A percentile compares a stretch with the other conserved stretches of the same genome.
These are phyloP conservation scores for Lepiota venenata DNA, from an alignment of 768 basidiomycete species.

Conservation along the genomic window DNA sequence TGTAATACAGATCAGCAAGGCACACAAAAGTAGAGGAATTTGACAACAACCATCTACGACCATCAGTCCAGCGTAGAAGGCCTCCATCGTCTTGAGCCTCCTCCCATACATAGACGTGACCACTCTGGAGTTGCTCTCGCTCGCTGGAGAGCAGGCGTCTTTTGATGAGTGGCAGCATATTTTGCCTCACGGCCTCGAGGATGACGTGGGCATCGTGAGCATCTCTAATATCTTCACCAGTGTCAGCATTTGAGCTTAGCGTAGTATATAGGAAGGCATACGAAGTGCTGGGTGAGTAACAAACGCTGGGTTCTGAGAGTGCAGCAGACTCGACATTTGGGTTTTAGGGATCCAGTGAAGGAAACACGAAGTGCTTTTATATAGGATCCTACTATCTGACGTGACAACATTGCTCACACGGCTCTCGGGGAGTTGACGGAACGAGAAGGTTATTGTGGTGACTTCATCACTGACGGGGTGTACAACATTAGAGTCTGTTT, in stretches of 20 bases:
- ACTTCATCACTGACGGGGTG: constrained; percentile 5
- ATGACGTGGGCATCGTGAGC: constrained; percentile 77
- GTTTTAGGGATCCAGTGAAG: constrained; percentile 2
- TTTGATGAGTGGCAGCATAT: constrained; percentile 66
- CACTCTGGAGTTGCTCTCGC: constrained; percentile 64
- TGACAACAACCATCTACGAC: constrained; percentile 59
- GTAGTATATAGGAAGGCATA: constrained; percentile 21
- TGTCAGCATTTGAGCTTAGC: constrained; percentile 4
- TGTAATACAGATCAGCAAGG: constrained; percentile 20
- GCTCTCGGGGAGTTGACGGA: constrained; percentile 40
- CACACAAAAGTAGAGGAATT: neutral
- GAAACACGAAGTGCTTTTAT: constrained; percentile 15
- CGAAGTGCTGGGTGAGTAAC: constrained; percentile 50
- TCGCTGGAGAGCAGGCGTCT: constrained; percentile 68
- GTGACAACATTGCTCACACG: constrained; percentile 21
- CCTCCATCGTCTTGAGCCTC: constrained; percentile 74
- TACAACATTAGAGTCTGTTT: constrained; percentile 6
- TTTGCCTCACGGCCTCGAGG: constrained; percentile 72
- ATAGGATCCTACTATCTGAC: constrained; percentile 23
- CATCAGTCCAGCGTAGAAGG: constrained; percentile 79
- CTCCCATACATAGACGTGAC: constrained; percentile 85
- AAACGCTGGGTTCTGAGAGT: constrained; percentile 22
- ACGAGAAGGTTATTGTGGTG: constrained; percentile 3
- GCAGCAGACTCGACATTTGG: constrained; percentile 12
- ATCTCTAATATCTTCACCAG: constrained; percentile 62